phyloP scores from a whole-genome alignment of 805 yeast species.

The Candida insectorum region DNA sequence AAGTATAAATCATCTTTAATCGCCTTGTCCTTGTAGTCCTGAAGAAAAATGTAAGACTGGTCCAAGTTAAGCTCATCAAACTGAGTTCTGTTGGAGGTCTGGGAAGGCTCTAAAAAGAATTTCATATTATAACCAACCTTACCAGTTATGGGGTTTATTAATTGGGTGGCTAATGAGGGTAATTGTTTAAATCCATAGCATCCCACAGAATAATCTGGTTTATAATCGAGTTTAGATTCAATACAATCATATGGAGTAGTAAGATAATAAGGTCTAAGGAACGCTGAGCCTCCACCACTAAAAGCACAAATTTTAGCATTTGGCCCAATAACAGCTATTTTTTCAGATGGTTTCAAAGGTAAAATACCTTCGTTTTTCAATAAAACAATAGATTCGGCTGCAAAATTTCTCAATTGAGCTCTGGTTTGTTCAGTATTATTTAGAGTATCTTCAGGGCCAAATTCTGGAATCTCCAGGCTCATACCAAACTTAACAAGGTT shows the following conservation, averaged over 20 bases:
- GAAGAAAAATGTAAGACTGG: slow-evolving; percentile 18
- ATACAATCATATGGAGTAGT: slow-evolving; percentile 25
- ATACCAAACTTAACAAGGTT: slow-evolving; percentile 22
- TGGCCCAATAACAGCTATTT: slow-evolving; percentile 30
- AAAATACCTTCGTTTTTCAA: slow-evolving; percentile 26
- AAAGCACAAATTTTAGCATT: slow-evolving; percentile 26
- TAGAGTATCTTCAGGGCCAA: slow-evolving; percentile 10
- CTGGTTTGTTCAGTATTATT: slow-evolving; percentile 25
- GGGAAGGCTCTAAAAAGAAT: slow-evolving; percentile 17
- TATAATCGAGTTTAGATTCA: slow-evolving; percentile 11
- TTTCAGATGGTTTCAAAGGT: slow-evolving; percentile 29
- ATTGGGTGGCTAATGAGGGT: slow-evolving; percentile 23
- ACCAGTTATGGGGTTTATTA: slow-evolving; percentile 20
- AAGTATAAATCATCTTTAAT: slow-evolving; percentile 31
- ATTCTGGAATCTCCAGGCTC: slow-evolving; percentile 20
- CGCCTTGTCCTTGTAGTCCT: slow-evolving; percentile 16
- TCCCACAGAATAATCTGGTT: slow-evolving; percentile 27
- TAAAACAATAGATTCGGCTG: slow-evolving; percentile 25
- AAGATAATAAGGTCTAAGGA: slow-evolving; percentile 22
- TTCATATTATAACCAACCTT: slow-evolving; percentile 20
- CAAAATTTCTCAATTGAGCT: slow-evolving; percentile 18
- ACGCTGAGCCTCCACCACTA: slow-evolving; percentile 35
- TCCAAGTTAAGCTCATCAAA: slow-evolving; percentile 20
- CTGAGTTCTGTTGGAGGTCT: slow-evolving; percentile 10
- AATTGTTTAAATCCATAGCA: slow-evolving; percentile 25